Percentiles rank a stretch among this genome's conserved stretches.
Evolutionary conservation across 129 eudicot genomes (phyloP).

Genomic region (Flaveria ramosissima): DNA sequence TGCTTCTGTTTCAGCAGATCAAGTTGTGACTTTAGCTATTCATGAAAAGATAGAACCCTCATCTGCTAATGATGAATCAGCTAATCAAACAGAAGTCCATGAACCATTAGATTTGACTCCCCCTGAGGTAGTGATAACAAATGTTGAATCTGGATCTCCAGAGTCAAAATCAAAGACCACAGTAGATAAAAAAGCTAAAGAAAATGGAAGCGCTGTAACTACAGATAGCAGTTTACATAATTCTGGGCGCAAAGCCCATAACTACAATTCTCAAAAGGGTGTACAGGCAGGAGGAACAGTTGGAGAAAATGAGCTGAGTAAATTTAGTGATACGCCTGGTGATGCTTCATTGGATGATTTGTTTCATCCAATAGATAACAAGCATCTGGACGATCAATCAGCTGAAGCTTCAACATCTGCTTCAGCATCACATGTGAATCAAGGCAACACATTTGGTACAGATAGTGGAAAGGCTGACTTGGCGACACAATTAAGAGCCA

Average conservation of each 20-base stretch:
- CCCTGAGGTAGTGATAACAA: conserved; percentile 43
- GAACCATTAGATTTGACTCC: conserved; percentile 33
- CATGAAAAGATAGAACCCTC: conserved; percentile 52
- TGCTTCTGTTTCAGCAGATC: conserved; percentile 46
- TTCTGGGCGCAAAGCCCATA: conserved; percentile 51
- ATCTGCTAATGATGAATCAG: conserved; percentile 36
- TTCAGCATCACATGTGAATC: conserved; percentile 59
- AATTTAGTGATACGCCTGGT: conserved; percentile 93
- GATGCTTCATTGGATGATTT: conserved; percentile 96
- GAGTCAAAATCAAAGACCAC: conserved; percentile 42
- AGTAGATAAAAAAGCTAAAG: conserved; percentile 41
- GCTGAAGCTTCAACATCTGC: conserved; percentile 83
- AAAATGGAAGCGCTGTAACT: conserved; percentile 49
- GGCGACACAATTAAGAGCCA: conserved; percentile 80
- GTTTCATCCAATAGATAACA: conserved; percentile 67
- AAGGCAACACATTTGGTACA: conserved; percentile 36
- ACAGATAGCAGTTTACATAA: conserved; percentile 38
- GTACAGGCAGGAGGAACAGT: conserved; percentile 44
- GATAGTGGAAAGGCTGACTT: conserved; percentile 69
- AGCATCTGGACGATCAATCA: conserved; percentile 44
- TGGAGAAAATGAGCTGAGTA: conserved; percentile 73
- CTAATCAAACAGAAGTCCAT: conserved; percentile 34
- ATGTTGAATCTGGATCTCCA: conserved; percentile 55
- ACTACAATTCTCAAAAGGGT: conserved; percentile 55
- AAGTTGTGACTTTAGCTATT: conserved; percentile 69